These are phyloP conservation scores for Clitoria ternatea DNA, from an alignment of 306 rosid species.

Conservation along the genomic window DNA sequence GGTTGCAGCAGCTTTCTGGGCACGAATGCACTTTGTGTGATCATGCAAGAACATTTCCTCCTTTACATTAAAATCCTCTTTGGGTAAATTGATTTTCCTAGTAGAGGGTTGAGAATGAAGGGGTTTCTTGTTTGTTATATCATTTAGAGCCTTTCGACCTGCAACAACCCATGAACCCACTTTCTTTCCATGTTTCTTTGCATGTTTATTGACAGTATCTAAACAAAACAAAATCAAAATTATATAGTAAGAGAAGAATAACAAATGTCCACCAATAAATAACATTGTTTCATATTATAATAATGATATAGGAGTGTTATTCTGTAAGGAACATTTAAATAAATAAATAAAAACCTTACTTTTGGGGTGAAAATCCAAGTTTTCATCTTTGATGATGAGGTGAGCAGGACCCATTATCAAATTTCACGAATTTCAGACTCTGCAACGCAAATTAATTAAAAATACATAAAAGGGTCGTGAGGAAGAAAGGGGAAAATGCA, in stretches of 20 bases:
- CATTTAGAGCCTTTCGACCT: constrained; percentile 53
- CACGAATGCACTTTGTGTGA: constrained; percentile 47
- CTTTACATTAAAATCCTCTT: constrained; percentile 44
- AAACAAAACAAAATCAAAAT: constrained; percentile 11
- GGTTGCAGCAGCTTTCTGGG: constrained; percentile 26
- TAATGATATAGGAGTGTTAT: too few relatives aligned
- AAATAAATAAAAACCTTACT: constrained; percentile 24
- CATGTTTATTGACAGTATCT: constrained; percentile 37
- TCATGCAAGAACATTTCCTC: constrained; percentile 57
- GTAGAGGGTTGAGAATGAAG: constrained; percentile 23
- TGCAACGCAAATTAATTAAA: background rate
- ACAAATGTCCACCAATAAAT: background rate
- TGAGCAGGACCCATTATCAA: constrained; percentile 37
- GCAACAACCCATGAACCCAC: constrained; percentile 14
- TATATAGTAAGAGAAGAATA: background rate
- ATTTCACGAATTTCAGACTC: background rate
- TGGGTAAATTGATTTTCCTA: constrained; percentile 32
- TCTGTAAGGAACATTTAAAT: too few relatives aligned
- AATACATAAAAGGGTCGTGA: background rate
- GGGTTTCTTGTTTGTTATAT: constrained; percentile 48
- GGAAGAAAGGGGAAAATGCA: background rate
- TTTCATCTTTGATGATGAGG: constrained; percentile 45
- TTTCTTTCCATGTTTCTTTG: constrained; percentile 36
- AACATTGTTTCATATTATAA: too few relatives aligned
- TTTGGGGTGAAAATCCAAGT: constrained; percentile 34